Percentiles rank a stretch among this genome's conserved stretches.
Conservation (phyloP, 2,329 filamentous ascomycete genomes). For the Nigrospora osmanthi region DNA sequence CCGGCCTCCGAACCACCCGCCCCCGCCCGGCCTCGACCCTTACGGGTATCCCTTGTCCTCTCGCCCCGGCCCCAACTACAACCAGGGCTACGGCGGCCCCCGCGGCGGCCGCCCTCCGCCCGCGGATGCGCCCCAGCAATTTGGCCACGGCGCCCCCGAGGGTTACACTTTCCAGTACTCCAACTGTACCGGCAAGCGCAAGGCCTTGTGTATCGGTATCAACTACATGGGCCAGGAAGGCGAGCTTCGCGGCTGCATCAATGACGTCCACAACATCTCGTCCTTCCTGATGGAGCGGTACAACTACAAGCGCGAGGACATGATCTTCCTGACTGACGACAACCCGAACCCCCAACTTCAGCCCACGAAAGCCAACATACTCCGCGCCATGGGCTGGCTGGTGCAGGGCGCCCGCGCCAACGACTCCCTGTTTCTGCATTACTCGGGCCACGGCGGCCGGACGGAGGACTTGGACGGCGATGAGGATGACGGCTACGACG, state of each 20-base stretch:
- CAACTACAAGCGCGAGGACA: constrained; percentile 68
- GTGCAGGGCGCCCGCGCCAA: constrained; percentile 64
- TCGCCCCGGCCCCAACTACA: constrained; percentile 3
- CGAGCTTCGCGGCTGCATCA: constrained; percentile 71
- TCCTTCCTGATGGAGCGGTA: constrained; percentile 60
- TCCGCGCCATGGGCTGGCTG: constrained; percentile 69
- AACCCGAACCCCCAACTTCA: constrained; percentile 61
- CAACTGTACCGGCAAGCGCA: constrained; percentile 64
- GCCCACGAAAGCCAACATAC: constrained; percentile 69
- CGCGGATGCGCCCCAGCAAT: constrained; percentile 43
- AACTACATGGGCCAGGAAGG: constrained; percentile 71
- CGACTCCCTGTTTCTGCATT: constrained; percentile 64
- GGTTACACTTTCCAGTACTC: constrained; percentile 71
- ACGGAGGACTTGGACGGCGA: constrained; percentile 73
- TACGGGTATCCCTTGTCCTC: constrained; percentile 36
- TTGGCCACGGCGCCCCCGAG: constrained; percentile 60
- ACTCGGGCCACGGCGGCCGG: constrained; percentile 63
- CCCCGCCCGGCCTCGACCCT: constrained; percentile 32
- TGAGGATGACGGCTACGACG: constrained; percentile 74
- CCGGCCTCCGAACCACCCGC: constrained; percentile 19
- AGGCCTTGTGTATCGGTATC: constrained; percentile 71
- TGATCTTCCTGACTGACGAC: constrained; percentile 73
- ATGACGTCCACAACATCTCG: constrained; percentile 72
- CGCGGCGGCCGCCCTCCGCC: constrained; percentile 30
- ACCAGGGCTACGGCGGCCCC: constrained; percentile 20